Evolutionary conservation across 192 early-diverging fungal species (phyloP).

Genomic region (Podila epigama): DNA sequence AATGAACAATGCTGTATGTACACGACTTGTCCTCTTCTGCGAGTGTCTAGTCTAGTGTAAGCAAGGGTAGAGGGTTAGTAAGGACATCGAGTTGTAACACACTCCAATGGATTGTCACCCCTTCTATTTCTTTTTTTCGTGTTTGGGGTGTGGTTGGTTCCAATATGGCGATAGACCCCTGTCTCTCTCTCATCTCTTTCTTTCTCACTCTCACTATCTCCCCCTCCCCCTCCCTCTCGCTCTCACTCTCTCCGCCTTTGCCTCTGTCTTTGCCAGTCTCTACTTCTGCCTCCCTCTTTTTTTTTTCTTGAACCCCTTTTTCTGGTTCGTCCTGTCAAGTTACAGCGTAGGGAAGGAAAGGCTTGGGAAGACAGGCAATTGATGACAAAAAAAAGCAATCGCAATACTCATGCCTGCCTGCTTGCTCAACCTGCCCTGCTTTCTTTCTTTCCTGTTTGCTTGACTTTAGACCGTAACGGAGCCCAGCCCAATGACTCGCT

Average conservation of each 20-base stretch:
- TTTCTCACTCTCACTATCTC: not conserved
- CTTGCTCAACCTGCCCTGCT: not conserved
- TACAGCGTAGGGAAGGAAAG: no score
- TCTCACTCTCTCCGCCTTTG: not conserved
- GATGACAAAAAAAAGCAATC: not conserved
- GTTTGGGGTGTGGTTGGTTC: no score
- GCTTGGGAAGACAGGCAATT: no score
- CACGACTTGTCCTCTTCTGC: no score
- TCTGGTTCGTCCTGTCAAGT: not conserved
- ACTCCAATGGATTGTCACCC: no score
- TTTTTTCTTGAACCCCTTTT: not conserved
- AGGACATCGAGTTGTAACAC: no score
- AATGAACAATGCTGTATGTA: not conserved
- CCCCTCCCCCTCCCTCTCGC: not conserved
- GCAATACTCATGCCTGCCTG: not conserved
- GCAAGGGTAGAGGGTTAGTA: not conserved
- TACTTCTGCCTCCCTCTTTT: not conserved
- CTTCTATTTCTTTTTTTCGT: no score
- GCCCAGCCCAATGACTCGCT: no score
- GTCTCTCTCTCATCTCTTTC: not conserved
- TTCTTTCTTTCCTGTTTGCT: no score
- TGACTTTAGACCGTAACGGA: no score
- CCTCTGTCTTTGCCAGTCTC: not conserved
- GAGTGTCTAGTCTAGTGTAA: not conserved
- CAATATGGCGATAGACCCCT: not conserved